Evolutionary conservation across 371 early-diverging fungal genomes (phyloP).

Genomic region (Rhizopus delemar): DNA sequence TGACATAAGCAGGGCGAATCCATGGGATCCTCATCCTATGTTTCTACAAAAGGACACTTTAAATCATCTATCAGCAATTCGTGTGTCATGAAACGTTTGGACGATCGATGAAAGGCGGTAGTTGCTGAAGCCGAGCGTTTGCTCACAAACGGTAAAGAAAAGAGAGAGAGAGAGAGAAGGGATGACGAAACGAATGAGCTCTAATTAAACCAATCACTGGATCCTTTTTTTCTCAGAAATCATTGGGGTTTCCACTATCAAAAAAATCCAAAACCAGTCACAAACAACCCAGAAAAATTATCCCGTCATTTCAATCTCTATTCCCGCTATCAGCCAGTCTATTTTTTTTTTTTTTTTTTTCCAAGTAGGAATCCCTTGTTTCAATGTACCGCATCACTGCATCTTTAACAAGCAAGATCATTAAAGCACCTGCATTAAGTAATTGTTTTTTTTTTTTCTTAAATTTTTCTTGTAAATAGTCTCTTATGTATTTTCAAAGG

Average conservation of each 20-base stretch:
- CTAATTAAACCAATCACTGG: background rate
- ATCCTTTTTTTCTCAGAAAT: background rate
- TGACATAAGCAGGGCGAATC: too few relatives aligned
- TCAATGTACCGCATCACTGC: conserved; percentile 17
- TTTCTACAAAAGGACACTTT: too few relatives aligned
- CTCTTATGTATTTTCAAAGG: conserved; percentile 16
- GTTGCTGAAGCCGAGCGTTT: too few relatives aligned
- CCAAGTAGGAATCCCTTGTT: conserved; percentile 7
- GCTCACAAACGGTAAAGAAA: background rate
- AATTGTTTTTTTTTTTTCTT: background rate
- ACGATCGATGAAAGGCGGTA: too few relatives aligned
- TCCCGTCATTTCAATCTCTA: conserved; percentile 27
- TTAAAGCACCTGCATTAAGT: conserved; percentile 11
- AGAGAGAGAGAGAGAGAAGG: background rate
- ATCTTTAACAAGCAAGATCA: conserved; percentile 8
- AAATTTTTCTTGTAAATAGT: background rate
- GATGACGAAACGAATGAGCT: background rate
- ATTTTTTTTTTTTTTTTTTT: conserved; percentile 11
- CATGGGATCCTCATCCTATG: too few relatives aligned
- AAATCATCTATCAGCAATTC: too few relatives aligned
- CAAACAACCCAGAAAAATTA: conserved; percentile 4
- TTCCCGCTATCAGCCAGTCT: conserved; percentile 22
- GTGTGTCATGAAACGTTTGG: too few relatives aligned
- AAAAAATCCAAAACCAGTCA: conserved; percentile 2
- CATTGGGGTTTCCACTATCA: background rate